phyloP scores from a whole-genome alignment of 306 rosid species.

The Oemleria cerasiformis region DNA sequence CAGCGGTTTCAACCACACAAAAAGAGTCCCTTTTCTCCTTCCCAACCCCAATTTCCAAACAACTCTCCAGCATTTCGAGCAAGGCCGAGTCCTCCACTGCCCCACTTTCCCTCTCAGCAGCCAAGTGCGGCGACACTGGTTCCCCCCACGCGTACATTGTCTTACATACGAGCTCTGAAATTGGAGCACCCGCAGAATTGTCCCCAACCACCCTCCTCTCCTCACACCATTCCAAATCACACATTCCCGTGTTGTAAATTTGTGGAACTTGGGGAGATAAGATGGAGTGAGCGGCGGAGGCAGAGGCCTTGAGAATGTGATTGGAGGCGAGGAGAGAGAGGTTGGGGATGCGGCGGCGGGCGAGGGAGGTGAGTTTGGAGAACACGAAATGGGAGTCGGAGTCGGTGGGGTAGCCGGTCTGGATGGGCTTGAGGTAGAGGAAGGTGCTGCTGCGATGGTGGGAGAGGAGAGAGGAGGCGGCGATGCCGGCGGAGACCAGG shows the following conservation, averaged over 20 bases:
- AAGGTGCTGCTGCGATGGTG: constrained; percentile 28
- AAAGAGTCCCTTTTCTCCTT: constrained; percentile 41
- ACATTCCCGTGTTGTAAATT: constrained; percentile 9
- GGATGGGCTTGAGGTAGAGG: constrained; percentile 86
- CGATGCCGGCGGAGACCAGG: constrained; percentile 88
- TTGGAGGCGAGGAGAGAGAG: constrained; percentile 51
- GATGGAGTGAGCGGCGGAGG: constrained; percentile 23
- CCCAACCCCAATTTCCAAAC: constrained; percentile 40
- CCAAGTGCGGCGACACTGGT: constrained; percentile 87
- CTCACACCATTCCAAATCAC: constrained; percentile 24
- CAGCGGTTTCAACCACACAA: constrained; percentile 85
- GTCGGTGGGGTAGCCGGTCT: constrained; percentile 83
- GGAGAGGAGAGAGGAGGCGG: constrained; percentile 55
- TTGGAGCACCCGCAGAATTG: constrained; percentile 2
- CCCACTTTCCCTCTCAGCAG: constrained; percentile 68
- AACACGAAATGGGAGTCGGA: constrained; percentile 83
- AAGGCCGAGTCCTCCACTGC: constrained; percentile 47
- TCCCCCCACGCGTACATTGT: constrained; percentile 86
- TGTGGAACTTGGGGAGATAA: neutral
- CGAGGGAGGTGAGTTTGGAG: constrained; percentile 43
- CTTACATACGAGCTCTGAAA: constrained; percentile 62
- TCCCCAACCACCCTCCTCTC: constrained; percentile 30
- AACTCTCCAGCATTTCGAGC: constrained; percentile 41
- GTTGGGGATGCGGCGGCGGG: constrained; percentile 31
- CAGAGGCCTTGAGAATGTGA: constrained; percentile 50